phyloP scores from a whole-genome alignment of 2,329 filamentous ascomycete genomes.

The Paracamarosporium sp. region DNA sequence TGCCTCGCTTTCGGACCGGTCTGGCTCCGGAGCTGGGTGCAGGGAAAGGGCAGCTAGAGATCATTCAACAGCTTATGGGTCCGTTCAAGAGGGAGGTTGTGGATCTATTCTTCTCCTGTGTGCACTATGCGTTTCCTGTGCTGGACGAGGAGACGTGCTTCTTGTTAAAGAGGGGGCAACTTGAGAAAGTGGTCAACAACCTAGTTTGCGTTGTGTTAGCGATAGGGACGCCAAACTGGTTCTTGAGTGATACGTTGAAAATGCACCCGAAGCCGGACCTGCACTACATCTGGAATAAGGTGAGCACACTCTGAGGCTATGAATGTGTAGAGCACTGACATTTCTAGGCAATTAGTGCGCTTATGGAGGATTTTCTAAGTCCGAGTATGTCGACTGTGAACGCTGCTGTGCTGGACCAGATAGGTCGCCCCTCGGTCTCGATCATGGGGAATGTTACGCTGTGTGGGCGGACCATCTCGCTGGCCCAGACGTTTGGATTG shows the following conservation, averaged over 20 bases:
- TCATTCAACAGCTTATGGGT: slow-evolving; percentile 50
- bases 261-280: slow-evolving; percentile 46
- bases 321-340: neutral
- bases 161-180: slow-evolving; percentile 42
- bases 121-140: slow-evolving; percentile 49
- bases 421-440: slow-evolving; percentile 49
- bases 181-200: slow-evolving; percentile 41
- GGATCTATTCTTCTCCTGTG: slow-evolving; percentile 54
- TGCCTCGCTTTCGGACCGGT: slow-evolving; percentile 58
- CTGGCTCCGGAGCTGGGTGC: slow-evolving; percentile 41
- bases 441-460: slow-evolving; percentile 59
- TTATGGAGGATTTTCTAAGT: slow-evolving; percentile 52
- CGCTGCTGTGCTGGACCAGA: slow-evolving; percentile 48
- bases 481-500: slow-evolving; percentile 63
- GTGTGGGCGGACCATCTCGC: slow-evolving; percentile 59
- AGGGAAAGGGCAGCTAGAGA: slow-evolving; percentile 48
- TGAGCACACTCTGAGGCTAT: neutral
- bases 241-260: slow-evolving; percentile 43
- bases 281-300: slow-evolving; percentile 50
- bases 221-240: slow-evolving; percentile 46
- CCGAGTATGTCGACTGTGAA: slow-evolving; percentile 50
- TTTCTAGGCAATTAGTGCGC: slow-evolving; percentile 44
- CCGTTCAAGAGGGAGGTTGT: slow-evolving; percentile 47
- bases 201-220: slow-evolving; percentile 50
- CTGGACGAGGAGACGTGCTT: slow-evolving; percentile 48